Evolutionary conservation across 495 filamentous ascomycete genomes (phyloP), one percentile per base, ranked within the genome.

Genomic region (Penicillium egyptiacum): DNA sequence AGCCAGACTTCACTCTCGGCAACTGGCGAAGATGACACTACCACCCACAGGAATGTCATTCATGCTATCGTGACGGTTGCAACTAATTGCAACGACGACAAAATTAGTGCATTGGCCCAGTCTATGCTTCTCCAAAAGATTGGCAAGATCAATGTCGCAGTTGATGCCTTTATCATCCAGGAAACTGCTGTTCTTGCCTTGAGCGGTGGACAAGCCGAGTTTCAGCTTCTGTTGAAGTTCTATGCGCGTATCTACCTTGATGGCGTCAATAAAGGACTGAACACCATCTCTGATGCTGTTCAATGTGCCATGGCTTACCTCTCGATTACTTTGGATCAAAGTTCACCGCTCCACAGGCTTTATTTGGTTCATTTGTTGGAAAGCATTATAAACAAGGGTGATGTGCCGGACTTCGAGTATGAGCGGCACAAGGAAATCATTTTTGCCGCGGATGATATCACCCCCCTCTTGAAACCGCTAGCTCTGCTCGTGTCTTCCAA

Each of bases 111-210:
- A 12, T 79, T 98, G 52, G 91, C 91, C n/a, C 88, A 96, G 63
- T 93, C 91, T 5, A 97, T 98, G 88, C 81, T 98, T 17, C 74
- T 96, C 8, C 94, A 98, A 63, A 95, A 98, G 68, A 83, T 97
- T 59, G 86, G 87, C 9, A 93, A 92, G 64, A 79, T 96, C 37
- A 92, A 81, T 65, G 74, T 81, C 56, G 69, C 80, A 1, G 85
- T 96, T 8, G 92, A 97, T 75, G 81, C 87, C 12, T 85, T 85
- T 51, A 93, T 98, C 46, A 86, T 98, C 44, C 84, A 80, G 20
- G 92, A 95, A 37, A 83, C 90, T 23, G 91, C 92, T 31, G 69
- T 79, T 5, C 73, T 98, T n/a, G 89, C 90, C 22, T 70, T 90
- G 10, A 86, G 78, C 63, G 90, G 88, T 52, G 89, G 86, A 25